phyloP scores from a whole-genome alignment of 2,329 filamentous ascomycete species.

The Claviceps fusiformis region DNA sequence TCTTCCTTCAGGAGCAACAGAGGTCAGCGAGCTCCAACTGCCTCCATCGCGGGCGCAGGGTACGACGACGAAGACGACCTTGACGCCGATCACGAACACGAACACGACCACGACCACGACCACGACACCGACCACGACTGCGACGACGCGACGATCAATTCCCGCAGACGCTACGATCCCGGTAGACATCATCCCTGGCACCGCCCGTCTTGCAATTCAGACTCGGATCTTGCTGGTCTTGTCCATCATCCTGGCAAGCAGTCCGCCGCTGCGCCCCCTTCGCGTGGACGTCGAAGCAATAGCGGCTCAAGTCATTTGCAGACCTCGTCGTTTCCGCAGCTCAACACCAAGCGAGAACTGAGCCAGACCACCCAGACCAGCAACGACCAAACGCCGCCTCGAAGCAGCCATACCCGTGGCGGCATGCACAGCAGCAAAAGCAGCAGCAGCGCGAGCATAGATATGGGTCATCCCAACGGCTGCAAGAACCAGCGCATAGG shows the following conservation, averaged over 20 bases:
- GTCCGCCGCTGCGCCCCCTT: constrained; percentile 9
- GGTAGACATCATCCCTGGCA: constrained; percentile 11
- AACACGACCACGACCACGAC: neutral
- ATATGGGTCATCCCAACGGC: constrained; percentile 44
- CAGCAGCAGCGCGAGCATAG: constrained; percentile 53
- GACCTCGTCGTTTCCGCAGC: constrained; percentile 37
- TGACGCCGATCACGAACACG: constrained; percentile 1
- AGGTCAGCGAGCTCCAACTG: constrained; percentile 11
- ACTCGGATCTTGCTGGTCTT: constrained; percentile 37
- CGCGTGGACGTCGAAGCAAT: constrained; percentile 58
- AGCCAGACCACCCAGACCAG: constrained; percentile 22
- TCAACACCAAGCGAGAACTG: constrained; percentile 48
- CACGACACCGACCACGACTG: constrained; percentile 7
- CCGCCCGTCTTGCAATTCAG: constrained; percentile 46
- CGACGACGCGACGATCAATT: constrained; percentile 4
- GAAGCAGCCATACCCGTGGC: constrained; percentile 34
- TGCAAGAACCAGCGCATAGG: constrained; percentile 47
- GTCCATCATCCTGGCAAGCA: constrained; percentile 28
- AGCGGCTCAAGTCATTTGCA: constrained; percentile 66
- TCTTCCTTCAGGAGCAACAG: constrained; percentile 4
- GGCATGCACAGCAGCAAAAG: constrained; percentile 60
- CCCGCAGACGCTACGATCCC: neutral
- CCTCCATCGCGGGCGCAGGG: constrained; percentile 3
- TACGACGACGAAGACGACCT: no score
- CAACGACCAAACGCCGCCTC: constrained; percentile 21